Base-by-base conservation (phyloP, 805 yeast genomes). In the Grigorovia yakushimaensis region DNA sequence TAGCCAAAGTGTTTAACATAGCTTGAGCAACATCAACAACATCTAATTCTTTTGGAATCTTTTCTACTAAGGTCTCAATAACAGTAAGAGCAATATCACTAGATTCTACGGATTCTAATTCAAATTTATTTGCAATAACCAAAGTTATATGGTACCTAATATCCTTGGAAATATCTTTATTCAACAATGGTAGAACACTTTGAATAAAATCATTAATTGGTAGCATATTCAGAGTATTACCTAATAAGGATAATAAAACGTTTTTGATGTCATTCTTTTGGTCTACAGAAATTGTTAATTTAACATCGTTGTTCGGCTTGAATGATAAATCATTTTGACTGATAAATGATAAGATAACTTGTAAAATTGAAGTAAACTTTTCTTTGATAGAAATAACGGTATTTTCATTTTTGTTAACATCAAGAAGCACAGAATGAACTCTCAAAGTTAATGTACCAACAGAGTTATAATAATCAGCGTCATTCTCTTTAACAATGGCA, bases 171-270 rank as follows among this genome's bases (percentile, higher is more conserved):
- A 54, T 49, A 18, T 50, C 55, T 23, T 52, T 55, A 7, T 50
- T 49, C 41, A 66, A 48, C 44, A 80, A 58, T 8, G 71, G 68
- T 23, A 74, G 67, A 21, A 84, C 73, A 1, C 95, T 78, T 17
- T 73, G 69, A 24, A 83, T 82, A 61, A 86, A 89, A 53, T 79
- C 76, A 51, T 74, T 74, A 52, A 88, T 76, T 27, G 98, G 96
- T 46, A 91, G 69, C 51, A 88, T 70, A 49, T 79, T 79, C 49
- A 91, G 68, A 52, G 82, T 68, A 53, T 77, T 77, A 33, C 79
- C 77, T 52, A 91, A 70, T 44, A 86, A 65, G 23, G 70, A 72
- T 59, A 79, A 78, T 46, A 82, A 65, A 33, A 68, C 70, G 40
- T 59, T 62, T 18, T 72, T 66, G 21, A 73, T 65, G 35, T 66